Conservation (phyloP, 257 asterid genomes). For the Forsythia viridissima region DNA sequence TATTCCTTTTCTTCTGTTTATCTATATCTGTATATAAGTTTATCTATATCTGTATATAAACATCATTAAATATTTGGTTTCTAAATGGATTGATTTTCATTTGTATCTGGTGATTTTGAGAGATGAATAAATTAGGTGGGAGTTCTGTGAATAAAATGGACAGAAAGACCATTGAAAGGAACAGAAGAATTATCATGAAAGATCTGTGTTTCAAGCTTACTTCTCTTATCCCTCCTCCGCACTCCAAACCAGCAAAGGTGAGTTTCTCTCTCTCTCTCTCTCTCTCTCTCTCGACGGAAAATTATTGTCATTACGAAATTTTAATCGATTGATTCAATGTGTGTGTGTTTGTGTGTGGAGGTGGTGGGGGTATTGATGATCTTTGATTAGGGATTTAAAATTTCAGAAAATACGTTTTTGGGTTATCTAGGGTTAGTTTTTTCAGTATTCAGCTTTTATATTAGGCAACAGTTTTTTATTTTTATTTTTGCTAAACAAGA, state of each 20-base stretch:
- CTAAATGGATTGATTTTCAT: not conserved
- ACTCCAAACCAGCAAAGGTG: conserved; percentile 29
- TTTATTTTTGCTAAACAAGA: too few relatives aligned
- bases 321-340: too few relatives aligned
- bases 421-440: not conserved
- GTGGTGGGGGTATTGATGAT: not conserved
- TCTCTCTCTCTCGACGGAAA: too few relatives aligned
- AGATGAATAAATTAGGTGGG: conserved; percentile 3
- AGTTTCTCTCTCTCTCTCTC: too few relatives aligned
- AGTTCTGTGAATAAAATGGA: conserved; percentile 15
- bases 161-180: conserved; percentile 27
- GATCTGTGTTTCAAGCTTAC: conserved; percentile 27
- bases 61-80: not conserved
- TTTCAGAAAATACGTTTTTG: not conserved
- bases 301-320: too few relatives aligned
- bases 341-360: not conserved
- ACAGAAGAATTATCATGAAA: conserved; percentile 35
- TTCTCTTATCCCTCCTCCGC: conserved; percentile 38
- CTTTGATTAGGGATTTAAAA: not conserved
- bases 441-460: too few relatives aligned
- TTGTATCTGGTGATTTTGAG: not conserved
- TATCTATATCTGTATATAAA: too few relatives aligned
- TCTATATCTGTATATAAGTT: too few relatives aligned
- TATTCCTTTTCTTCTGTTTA: not conserved
- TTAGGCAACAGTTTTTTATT: too few relatives aligned